A percentile compares a stretch with the other conserved stretches of the same genome.
phyloP scores from a whole-genome alignment of 75 land plant species.

The Cupressus sempervirens region DNA sequence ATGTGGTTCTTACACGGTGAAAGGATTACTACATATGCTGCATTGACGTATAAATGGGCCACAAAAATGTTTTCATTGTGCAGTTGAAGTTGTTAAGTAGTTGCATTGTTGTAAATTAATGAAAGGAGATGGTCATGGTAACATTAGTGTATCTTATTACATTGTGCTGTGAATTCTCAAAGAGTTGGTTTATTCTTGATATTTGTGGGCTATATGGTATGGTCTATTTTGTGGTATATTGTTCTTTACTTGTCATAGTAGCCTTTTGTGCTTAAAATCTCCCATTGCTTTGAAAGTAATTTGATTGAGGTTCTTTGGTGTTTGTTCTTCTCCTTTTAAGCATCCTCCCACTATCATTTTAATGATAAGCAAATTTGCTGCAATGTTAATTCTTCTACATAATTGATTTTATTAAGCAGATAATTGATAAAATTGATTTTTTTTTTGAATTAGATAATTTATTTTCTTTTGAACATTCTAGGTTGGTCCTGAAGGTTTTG shows the following conservation, averaged over 20 bases:
- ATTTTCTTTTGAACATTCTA: background rate
- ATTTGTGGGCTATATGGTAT: background rate
- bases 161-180: background rate
- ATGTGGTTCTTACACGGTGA: background rate
- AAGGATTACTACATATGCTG: background rate
- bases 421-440: background rate
- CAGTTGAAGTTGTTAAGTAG: background rate
- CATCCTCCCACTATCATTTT: background rate
- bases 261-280: background rate
- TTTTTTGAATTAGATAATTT: background rate
- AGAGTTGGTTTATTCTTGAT: background rate
- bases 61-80: background rate
- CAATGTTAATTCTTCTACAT: background rate
- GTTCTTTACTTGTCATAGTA: background rate
- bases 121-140: background rate
- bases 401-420: background rate
- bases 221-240: background rate
- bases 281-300: background rate
- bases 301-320: background rate
- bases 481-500: constrained; percentile 8
- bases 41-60: background rate
- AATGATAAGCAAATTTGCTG: background rate
- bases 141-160: background rate
- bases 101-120: background rate
- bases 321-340: background rate